Evolutionary conservation across 2,329 filamentous ascomycete species (phyloP).

Genomic region (Ophiocordyceps robertsii): DNA sequence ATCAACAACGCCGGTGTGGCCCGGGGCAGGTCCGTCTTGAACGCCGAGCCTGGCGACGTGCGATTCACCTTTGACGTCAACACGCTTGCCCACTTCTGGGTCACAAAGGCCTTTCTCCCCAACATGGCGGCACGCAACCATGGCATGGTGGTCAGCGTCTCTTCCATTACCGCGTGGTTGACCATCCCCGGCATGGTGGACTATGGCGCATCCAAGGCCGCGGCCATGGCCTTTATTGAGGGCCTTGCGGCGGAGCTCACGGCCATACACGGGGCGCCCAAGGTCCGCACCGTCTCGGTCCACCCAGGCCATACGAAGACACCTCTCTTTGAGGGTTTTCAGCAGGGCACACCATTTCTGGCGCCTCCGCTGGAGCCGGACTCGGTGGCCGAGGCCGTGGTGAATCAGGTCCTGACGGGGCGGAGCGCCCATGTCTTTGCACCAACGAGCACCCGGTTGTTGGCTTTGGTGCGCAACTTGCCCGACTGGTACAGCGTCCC

Average conservation of each 20-base stretch:
- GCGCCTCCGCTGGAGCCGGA: constrained; percentile 23
- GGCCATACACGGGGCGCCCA: constrained; percentile 46
- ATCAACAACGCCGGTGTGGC: constrained; percentile 61
- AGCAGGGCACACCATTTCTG: constrained; percentile 31
- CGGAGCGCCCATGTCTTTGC: constrained; percentile 34
- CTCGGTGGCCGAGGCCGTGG: constrained; percentile 31
- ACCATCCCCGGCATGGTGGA: constrained; percentile 51
- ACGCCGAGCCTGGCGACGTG: constrained; percentile 41
- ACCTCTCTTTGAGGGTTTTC: constrained; percentile 30
- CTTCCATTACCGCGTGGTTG: constrained; percentile 48
- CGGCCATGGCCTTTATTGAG: constrained; percentile 54
- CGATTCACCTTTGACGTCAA: constrained; percentile 62
- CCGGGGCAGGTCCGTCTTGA: constrained; percentile 47
- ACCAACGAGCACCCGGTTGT: constrained; percentile 25
- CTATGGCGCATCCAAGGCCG: constrained; percentile 55
- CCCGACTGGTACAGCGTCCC: constrained; percentile 50
- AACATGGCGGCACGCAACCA: constrained; percentile 49
- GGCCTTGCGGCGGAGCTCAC: constrained; percentile 44
- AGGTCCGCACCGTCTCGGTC: constrained; percentile 52
- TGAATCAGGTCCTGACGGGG: constrained; percentile 33
- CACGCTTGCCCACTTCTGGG: constrained; percentile 51
- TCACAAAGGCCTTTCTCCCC: constrained; percentile 55
- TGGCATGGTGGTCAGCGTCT: constrained; percentile 60
- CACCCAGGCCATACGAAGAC: constrained; percentile 34
- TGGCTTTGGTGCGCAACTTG: constrained; percentile 33